Percentiles rank a stretch among this genome's conserved stretches.
These are phyloP conservation scores for Effrenium voratum DNA, from an alignment of 73 alveolate genomes.

Conservation along the genomic window DNA sequence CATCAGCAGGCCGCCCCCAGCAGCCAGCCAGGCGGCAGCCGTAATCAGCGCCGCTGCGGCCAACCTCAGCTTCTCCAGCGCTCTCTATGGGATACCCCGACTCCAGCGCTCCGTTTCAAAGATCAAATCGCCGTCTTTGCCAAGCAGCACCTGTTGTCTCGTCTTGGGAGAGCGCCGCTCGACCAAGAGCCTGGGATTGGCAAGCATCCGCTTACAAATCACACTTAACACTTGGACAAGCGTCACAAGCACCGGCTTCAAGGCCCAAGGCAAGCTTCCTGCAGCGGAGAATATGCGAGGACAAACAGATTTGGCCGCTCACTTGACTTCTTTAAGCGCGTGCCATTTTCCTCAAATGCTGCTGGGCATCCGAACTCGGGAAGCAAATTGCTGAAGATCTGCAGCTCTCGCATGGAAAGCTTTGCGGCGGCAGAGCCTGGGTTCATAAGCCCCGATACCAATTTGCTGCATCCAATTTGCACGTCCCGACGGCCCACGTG, in stretches of 20 bases:
- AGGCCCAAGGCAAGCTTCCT: conserved; percentile 82
- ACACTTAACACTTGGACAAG: not conserved
- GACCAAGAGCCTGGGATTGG: not conserved
- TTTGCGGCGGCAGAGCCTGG: not conserved
- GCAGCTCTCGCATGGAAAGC: conserved; percentile 43
- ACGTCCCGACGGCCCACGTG: not conserved
- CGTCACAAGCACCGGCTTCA: conserved; percentile 46
- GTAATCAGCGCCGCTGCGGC: conserved; percentile 14
- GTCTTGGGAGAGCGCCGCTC: not conserved
- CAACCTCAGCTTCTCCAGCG: not conserved
- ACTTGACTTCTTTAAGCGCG: not conserved
- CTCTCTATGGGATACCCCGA: not conserved
- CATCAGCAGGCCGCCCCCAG: not conserved
- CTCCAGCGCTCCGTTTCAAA: not conserved
- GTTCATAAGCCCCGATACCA: not conserved
- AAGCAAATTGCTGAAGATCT: conserved; percentile 72
- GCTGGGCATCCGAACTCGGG: conserved; percentile 59
- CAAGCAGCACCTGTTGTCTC: not conserved
- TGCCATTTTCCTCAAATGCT: not conserved
- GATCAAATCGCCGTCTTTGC: not conserved
- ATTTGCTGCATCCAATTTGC: not conserved
- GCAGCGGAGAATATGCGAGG: not conserved
- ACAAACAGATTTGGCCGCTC: not conserved
- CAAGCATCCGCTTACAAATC: not conserved
- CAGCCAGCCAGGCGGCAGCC: not conserved